Percentiles rank a stretch among this genome's conserved stretches.
Conservation (phyloP, 108 stramenopile species). For the Licmophora abbreviata region DNA sequence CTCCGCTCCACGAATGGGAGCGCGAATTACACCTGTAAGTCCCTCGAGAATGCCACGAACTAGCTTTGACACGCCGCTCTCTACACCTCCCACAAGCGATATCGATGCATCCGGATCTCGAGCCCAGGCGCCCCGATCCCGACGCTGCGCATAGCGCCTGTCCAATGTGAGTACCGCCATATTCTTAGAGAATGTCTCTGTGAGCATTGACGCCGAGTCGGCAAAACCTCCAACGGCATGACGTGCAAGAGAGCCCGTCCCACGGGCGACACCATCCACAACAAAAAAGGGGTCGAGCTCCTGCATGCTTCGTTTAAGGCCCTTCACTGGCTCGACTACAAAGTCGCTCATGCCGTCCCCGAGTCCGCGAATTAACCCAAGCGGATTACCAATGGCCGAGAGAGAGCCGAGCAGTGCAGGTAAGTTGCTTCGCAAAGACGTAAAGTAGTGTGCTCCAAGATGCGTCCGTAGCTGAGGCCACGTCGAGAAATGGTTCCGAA, state of each 20-base stretch:
- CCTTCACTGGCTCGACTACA: conserved; percentile 73
- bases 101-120: conserved; percentile 27
- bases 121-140: conserved; percentile 33
- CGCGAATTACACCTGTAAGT: conserved; percentile 66
- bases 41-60: conserved; percentile 74
- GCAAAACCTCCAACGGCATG: conserved; percentile 87
- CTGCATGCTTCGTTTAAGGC: conserved; percentile 66
- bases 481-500: conserved; percentile 55
- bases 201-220: conserved; percentile 70
- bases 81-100: conserved; percentile 56
- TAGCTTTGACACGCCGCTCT: conserved; percentile 60
- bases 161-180: conserved; percentile 82
- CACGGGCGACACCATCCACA: conserved; percentile 81
- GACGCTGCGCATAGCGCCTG: conserved; percentile 76
- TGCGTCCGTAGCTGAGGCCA: conserved; percentile 41
- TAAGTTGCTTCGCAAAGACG: conserved; percentile 65
- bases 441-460: conserved; percentile 64
- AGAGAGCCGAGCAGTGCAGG: conserved; percentile 78
- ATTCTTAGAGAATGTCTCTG: conserved; percentile 74
- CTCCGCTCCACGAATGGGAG: conserved; percentile 78
- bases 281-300: conserved; percentile 72
- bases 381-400: conserved; percentile 83
- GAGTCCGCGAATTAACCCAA: conserved; percentile 75
- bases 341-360: conserved; percentile 79
- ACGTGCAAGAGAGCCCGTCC: conserved; percentile 74